phyloP scores from a whole-genome alignment of 176 grass and related monocot species.

The bread wheat (Triticum aestivum) region DNA sequence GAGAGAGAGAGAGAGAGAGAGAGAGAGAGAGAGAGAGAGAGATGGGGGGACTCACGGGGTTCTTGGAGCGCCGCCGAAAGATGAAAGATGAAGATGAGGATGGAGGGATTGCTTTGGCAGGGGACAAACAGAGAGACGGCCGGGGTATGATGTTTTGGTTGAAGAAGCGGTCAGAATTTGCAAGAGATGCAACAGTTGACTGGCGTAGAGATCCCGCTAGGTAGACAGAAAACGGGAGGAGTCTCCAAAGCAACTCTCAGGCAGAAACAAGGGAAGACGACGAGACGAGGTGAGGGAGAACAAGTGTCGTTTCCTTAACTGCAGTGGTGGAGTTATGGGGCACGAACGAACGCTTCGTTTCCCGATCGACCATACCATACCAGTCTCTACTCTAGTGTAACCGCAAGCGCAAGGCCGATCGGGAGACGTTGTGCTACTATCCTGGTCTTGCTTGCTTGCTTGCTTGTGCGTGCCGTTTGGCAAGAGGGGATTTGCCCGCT shows the following conservation, averaged over 20 bases:
- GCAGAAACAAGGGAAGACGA: neutral
- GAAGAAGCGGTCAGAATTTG: constrained; percentile 32
- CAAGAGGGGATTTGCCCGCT: neutral
- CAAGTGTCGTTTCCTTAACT: neutral
- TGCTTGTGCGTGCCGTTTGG: constrained; percentile 3
- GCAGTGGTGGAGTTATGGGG: constrained; percentile 28
- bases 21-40: neutral
- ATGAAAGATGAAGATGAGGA: neutral
- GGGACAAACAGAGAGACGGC: neutral
- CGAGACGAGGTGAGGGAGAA: neutral
- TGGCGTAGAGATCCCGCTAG: constrained; percentile 26
- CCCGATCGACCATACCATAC: neutral
- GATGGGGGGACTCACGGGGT: constrained; percentile 18
- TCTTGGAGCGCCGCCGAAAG: neutral
- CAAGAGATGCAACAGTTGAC: constrained; percentile 3
- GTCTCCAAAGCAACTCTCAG: constrained; percentile 22
- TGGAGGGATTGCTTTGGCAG: constrained; percentile 1
- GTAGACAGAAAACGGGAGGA: constrained; percentile 1
- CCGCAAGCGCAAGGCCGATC: neutral
- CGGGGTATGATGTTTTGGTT: constrained; percentile 25
- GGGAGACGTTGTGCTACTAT: neutral
- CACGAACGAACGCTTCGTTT: constrained; percentile 15
- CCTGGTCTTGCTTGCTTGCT: neutral
- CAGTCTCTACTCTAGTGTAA: neutral
- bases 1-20: too few species aligned